phyloP scores from a whole-genome alignment of 106 monocot species.

The Vanilla planifolia region DNA sequence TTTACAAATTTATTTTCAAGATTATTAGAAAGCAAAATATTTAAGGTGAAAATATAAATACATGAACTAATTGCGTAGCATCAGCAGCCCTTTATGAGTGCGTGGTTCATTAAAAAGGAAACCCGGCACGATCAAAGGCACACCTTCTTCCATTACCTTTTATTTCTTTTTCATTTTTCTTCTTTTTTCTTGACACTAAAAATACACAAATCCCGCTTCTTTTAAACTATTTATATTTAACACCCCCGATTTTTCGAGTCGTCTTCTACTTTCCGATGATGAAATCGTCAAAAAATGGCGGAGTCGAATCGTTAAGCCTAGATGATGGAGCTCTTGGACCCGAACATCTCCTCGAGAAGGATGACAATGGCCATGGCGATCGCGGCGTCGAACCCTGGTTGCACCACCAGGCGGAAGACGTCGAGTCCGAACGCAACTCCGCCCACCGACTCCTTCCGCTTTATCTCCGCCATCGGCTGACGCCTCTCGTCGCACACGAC shows the following conservation, averaged over 20 bases:
- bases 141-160: no score
- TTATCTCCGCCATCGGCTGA: slow-evolving; percentile 43
- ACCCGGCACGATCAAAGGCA: no score
- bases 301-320: not conserved
- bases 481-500: slow-evolving; percentile 26
- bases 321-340: slow-evolving; percentile 20
- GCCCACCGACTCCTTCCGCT: slow-evolving; percentile 38
- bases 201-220: not conserved
- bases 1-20: no score
- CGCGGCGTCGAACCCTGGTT: slow-evolving; percentile 39
- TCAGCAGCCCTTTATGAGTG: no score
- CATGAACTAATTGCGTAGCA: no score
- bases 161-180: not conserved
- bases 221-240: not conserved
- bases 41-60: no score
- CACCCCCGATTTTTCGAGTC: no score
- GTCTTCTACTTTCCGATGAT: no score
- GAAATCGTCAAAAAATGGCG: not conserved
- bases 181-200: not conserved
- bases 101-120: no score
- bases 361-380: slow-evolving; percentile 74
- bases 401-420: slow-evolving; percentile 60
- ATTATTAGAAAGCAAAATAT: no score
- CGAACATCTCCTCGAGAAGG: slow-evolving; percentile 64
- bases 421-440: slow-evolving; percentile 54